These are phyloP conservation scores for Vitis rupestris DNA, from an alignment of 164 flowering plant genomes.

Conservation along the genomic window DNA sequence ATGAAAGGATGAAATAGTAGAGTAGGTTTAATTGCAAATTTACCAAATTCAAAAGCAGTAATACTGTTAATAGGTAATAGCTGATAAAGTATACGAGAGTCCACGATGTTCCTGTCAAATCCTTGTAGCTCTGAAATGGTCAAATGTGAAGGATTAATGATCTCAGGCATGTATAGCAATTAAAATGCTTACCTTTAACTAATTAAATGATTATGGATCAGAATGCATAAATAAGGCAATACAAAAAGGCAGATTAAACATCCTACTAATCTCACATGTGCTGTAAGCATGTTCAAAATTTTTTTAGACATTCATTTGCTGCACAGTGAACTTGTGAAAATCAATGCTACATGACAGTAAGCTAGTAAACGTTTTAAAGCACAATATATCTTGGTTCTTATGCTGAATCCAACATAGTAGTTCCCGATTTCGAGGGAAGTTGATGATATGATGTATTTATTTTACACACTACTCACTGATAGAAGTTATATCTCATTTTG, in stretches of 20 bases:
- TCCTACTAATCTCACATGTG: not conserved
- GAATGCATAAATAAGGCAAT: not conserved
- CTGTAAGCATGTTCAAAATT: too few relatives aligned
- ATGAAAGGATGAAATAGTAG: not conserved
- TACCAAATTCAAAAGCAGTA: constrained; percentile 85
- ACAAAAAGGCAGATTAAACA: not conserved
- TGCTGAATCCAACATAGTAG: too few relatives aligned
- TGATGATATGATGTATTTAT: too few relatives aligned
- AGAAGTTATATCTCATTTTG: too few relatives aligned
- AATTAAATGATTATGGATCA: not conserved
- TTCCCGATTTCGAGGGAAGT: too few relatives aligned
- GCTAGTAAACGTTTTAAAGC: too few relatives aligned
- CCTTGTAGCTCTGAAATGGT: constrained; percentile 72
- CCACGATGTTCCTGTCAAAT: constrained; percentile 78
- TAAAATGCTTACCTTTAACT: not conserved
- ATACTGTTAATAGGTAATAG: constrained; percentile 76
- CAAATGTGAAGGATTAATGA: constrained; percentile 11
- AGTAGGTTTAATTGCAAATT: constrained; percentile 9
- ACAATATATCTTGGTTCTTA: too few relatives aligned
- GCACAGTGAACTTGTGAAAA: too few relatives aligned
- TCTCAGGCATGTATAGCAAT: not conserved
- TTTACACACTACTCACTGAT: too few relatives aligned
- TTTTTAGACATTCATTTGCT: too few relatives aligned
- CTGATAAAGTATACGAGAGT: constrained; percentile 69
- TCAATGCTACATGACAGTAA: too few relatives aligned